Evolutionary conservation across 768 basidiomycete genomes (phyloP).

Genomic region (Chiua virens): DNA sequence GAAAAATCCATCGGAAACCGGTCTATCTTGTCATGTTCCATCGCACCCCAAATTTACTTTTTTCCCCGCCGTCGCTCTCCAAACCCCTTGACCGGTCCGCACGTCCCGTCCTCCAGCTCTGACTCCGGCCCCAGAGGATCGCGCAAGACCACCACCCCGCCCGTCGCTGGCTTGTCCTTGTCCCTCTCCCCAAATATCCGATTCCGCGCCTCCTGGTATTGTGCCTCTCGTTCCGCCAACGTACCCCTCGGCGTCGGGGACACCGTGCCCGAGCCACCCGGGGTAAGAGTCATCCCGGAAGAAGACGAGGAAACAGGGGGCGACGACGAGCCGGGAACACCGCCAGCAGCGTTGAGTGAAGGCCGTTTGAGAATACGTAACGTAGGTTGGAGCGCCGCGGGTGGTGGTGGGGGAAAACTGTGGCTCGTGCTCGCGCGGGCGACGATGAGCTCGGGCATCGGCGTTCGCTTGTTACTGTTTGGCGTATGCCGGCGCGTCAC

Average conservation of each 20-base stretch:
- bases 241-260: constrained; percentile 26
- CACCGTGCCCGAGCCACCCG: constrained; percentile 9
- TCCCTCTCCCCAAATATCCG: constrained; percentile 59
- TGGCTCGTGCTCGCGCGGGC: constrained; percentile 37
- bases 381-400: constrained; percentile 57
- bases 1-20: no score
- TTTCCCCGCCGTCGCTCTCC: constrained; percentile 21
- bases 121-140: constrained; percentile 34
- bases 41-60: constrained; percentile 1
- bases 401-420: constrained; percentile 47
- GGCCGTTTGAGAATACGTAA: constrained; percentile 77
- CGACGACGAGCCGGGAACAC: background rate
- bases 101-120: constrained; percentile 4
- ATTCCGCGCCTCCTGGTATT: constrained; percentile 71
- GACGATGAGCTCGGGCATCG: constrained; percentile 68
- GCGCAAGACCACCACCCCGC: constrained; percentile 23
- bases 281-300: background rate
- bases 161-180: background rate
- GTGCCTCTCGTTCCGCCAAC: constrained; percentile 66
- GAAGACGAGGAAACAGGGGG: constrained; percentile 16
- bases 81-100: constrained; percentile 26
- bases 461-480: constrained; percentile 54
- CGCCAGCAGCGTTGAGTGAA: constrained; percentile 21
- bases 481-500: no score
- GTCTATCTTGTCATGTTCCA: no score